These are phyloP conservation scores for Coffea canephora DNA, from an alignment of 257 asterid species.

Conservation along the genomic window DNA sequence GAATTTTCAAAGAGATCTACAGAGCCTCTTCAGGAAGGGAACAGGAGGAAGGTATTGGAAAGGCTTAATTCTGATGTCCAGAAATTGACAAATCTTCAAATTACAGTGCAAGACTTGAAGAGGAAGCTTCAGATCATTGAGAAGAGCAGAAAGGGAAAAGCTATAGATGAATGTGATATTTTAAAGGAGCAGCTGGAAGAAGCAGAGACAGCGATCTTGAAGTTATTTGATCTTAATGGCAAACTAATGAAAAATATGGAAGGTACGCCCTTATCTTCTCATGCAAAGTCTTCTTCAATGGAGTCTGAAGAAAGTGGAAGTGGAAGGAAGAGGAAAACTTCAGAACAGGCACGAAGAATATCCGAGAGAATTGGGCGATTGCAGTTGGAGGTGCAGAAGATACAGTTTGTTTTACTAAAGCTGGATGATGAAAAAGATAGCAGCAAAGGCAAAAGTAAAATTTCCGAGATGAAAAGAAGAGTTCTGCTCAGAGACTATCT, in stretches of 20 bases:
- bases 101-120: constrained; percentile 76
- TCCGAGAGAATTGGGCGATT: constrained; percentile 52
- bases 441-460: constrained; percentile 25
- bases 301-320: constrained; percentile 63
- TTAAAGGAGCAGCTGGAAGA: constrained; percentile 81
- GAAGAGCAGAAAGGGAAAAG: constrained; percentile 76
- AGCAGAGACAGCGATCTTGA: constrained; percentile 63
- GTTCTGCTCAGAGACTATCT: constrained; percentile 45
- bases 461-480: constrained; percentile 41
- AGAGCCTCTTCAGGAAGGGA: constrained; percentile 61
- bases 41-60: constrained; percentile 67
- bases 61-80: constrained; percentile 87
- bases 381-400: constrained; percentile 56
- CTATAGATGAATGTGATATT: constrained; percentile 68
- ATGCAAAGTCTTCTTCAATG: constrained; percentile 50
- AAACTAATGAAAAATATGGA: constrained; percentile 63
- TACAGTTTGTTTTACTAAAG: constrained; percentile 49
- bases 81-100: constrained; percentile 82
- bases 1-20: constrained; percentile 54
- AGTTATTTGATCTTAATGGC: constrained; percentile 67
- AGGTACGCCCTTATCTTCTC: constrained; percentile 38
- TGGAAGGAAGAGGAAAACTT: constrained; percentile 51
- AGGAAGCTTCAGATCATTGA: constrained; percentile 67
- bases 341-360: constrained; percentile 47
- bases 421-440: constrained; percentile 35